A percentile compares a stretch with the other conserved stretches of the same genome.
Conservation (phyloP, 371 early-diverging fungal species). For the Apophysomyces ossiformis region DNA sequence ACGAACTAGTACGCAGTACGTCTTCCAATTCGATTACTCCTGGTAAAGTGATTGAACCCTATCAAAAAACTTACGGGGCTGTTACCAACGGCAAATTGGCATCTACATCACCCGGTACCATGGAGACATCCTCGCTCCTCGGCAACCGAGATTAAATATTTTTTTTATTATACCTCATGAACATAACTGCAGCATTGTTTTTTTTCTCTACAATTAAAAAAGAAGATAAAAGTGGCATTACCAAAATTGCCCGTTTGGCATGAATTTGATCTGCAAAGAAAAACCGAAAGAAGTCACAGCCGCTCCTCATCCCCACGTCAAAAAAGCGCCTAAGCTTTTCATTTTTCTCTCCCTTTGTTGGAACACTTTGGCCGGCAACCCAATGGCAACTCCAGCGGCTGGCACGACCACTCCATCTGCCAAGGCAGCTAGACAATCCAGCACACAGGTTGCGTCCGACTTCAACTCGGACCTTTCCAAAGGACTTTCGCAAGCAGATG, state of each 20-base stretch:
- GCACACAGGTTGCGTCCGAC: conserved; percentile 57
- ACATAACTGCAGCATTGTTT: background rate
- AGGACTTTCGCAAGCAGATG: conserved; percentile 60
- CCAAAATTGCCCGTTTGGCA: background rate
- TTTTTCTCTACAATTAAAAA: background rate
- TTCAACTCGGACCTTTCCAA: conserved; percentile 53
- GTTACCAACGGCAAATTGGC: conserved; percentile 13
- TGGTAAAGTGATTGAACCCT: conserved; percentile 23
- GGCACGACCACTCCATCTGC: conserved; percentile 60
- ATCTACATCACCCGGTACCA: conserved; percentile 15
- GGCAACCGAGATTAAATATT: background rate
- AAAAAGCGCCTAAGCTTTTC: background rate
- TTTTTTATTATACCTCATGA: conserved; percentile 4
- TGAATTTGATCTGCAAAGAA: conserved; percentile 1
- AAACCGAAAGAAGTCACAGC: conserved; percentile 2
- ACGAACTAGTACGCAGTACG: background rate
- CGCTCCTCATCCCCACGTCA: conserved; percentile 10
- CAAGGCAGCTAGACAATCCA: conserved; percentile 60
- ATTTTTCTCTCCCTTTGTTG: background rate
- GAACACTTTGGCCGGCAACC: background rate
- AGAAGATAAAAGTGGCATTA: too few species aligned
- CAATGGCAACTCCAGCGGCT: conserved; percentile 20
- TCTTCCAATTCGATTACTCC: conserved; percentile 13
- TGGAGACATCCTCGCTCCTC: background rate
- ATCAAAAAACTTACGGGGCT: conserved; percentile 25